Evolutionary conservation across 139 green algal genomes (phyloP).

Genomic region (Trebouxia sp.): DNA sequence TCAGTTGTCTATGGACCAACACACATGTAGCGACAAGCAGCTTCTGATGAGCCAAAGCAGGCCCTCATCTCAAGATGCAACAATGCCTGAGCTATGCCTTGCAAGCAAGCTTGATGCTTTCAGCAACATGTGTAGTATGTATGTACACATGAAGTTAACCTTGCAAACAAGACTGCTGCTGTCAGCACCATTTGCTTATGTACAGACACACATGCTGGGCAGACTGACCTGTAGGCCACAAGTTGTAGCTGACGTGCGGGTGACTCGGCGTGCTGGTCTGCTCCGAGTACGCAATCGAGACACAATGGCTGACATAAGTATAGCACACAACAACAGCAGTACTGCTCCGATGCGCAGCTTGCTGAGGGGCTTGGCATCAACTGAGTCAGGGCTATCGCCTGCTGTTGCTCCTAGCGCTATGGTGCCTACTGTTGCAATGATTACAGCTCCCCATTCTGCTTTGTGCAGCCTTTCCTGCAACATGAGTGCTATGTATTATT

Average conservation of each 20-base stretch:
- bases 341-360: slow-evolving; percentile 22
- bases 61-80: background rate
- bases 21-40: background rate
- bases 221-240: slow-evolving; percentile 33
- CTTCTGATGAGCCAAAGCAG: background rate
- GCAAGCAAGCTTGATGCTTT: no score
- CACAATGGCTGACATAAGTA: slow-evolving; percentile 29
- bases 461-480: slow-evolving; percentile 57
- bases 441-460: slow-evolving; percentile 68
- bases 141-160: no score
- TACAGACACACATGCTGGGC: no score
- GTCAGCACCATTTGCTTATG: no score
- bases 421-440: slow-evolving; percentile 55
- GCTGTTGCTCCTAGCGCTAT: slow-evolving; percentile 57
- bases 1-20: background rate
- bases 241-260: background rate
- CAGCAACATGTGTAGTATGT: no score
- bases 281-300: slow-evolving; percentile 1
- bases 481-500: no score
- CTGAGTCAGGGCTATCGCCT: background rate
- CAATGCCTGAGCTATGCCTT: no score
- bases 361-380: background rate
- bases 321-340: slow-evolving; percentile 39
- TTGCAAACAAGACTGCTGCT: no score
- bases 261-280: slow-evolving; percentile 9